A percentile compares a stretch with the other conserved stretches of the same genome.
phyloP scores from a whole-genome alignment of 768 basidiomycete genomes.

The Lactifluus echinatus region DNA sequence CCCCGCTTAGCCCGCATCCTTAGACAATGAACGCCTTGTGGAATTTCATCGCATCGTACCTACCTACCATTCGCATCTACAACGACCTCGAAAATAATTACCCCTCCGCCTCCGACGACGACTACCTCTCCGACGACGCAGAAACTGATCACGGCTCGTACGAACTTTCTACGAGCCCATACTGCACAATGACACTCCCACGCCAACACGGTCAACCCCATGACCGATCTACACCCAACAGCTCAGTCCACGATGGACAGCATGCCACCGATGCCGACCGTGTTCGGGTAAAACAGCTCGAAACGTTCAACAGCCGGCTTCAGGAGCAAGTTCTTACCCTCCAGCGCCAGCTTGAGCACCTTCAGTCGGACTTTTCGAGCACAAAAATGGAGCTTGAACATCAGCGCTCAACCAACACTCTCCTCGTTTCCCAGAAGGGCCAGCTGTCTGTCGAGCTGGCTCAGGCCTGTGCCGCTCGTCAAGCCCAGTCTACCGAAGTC shows the following conservation, averaged over 20 bases:
- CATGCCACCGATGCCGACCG: not conserved
- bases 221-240: constrained; percentile 7
- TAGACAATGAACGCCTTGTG: constrained; percentile 20
- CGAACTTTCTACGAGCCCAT: constrained; percentile 15
- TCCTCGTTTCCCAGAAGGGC: constrained; percentile 19
- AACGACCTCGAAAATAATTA: constrained; percentile 12
- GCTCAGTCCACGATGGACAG: not conserved
- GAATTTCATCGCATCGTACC: constrained; percentile 18
- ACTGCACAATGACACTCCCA: constrained; percentile 4
- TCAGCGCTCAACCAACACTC: constrained; percentile 14
- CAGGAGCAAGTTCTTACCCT: constrained; percentile 18
- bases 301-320: constrained; percentile 14
- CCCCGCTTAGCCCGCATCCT: constrained; percentile 13
- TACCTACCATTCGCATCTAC: constrained; percentile 15
- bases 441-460: constrained; percentile 16
- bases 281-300: constrained; percentile 8
- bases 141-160: constrained; percentile 11
- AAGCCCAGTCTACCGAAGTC: constrained; percentile 12
- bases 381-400: constrained; percentile 20
- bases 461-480: constrained; percentile 8
- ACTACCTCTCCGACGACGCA: constrained; percentile 13
- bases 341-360: constrained; percentile 19
- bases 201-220: constrained; percentile 13
- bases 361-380: constrained; percentile 18
- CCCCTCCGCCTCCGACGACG: constrained; percentile 15